Percentiles rank a stretch among this genome's conserved stretches.
Evolutionary conservation across 2,329 filamentous ascomycete species (phyloP).

Genomic region (Xylaria multiplex): DNA sequence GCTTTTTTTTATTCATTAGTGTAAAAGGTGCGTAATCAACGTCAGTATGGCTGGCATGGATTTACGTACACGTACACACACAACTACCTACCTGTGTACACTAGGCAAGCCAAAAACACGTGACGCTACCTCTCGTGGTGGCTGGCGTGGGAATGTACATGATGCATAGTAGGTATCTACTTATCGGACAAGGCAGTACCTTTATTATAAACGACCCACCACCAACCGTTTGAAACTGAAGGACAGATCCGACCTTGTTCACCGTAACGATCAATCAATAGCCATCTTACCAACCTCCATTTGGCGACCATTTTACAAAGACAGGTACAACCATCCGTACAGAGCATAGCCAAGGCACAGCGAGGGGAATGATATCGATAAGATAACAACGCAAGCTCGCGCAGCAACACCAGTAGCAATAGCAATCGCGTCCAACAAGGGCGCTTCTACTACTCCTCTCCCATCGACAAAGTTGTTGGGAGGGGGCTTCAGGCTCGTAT

Average conservation of each 20-base stretch:
- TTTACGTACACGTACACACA: neutral
- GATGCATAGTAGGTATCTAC: neutral
- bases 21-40: no score
- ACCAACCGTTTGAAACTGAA: slow-evolving; percentile 38
- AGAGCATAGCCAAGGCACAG: neutral
- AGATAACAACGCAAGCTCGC: slow-evolving; percentile 13
- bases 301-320: slow-evolving; percentile 6
- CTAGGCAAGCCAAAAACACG: neutral
- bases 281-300: slow-evolving; percentile 21
- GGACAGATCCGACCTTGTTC: slow-evolving; percentile 23
- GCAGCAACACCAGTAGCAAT: no score
- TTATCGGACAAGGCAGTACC: no score
- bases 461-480: slow-evolving; percentile 2
- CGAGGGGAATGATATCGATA: slow-evolving; percentile 31
- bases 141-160: no score
- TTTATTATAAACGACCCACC: slow-evolving; percentile 11
- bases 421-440: slow-evolving; percentile 2
- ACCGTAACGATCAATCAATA: slow-evolving; percentile 29
- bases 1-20: no score
- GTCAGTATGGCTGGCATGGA: no score
- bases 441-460: neutral
- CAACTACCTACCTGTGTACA: no score
- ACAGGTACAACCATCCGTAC: neutral
- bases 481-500: slow-evolving; percentile 25
- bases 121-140: neutral